These are phyloP conservation scores for Babesia divergens DNA, from an alignment of 169 alveolate species.

Conservation along the genomic window DNA sequence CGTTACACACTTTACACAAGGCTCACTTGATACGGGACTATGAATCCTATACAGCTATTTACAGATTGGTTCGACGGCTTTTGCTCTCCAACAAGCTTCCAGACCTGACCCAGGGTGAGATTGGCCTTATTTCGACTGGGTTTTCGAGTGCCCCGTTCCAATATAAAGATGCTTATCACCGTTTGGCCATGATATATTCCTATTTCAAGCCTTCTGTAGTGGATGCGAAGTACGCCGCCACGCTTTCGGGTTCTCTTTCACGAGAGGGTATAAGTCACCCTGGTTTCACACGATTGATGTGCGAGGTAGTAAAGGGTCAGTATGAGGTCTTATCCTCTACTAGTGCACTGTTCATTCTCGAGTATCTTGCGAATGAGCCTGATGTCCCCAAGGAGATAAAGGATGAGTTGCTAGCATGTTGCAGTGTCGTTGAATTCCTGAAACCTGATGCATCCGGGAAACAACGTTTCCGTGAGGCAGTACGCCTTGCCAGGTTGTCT, in stretches of 20 bases:
- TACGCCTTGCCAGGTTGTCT: slow-evolving; percentile 4
- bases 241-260: background rate
- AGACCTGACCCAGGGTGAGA: slow-evolving; percentile 19
- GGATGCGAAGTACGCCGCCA: background rate
- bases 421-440: slow-evolving; percentile 11
- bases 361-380: slow-evolving; percentile 3
- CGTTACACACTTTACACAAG: background rate
- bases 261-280: background rate
- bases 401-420: slow-evolving; percentile 16
- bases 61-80: background rate
- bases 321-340: background rate
- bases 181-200: slow-evolving; percentile 26
- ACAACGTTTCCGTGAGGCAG: background rate
- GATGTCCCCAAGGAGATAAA: background rate
- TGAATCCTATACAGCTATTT: background rate
- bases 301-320: slow-evolving; percentile 1
- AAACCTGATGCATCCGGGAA: background rate
- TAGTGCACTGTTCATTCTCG: background rate
- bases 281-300: slow-evolving; percentile 1
- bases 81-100: background rate
- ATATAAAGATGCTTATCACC: background rate
- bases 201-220: background rate
- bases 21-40: background rate
- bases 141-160: background rate
- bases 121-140: slow-evolving; percentile 12